Conservation (phyloP, 441 rosid species). For the Gossypium lobatum region DNA sequence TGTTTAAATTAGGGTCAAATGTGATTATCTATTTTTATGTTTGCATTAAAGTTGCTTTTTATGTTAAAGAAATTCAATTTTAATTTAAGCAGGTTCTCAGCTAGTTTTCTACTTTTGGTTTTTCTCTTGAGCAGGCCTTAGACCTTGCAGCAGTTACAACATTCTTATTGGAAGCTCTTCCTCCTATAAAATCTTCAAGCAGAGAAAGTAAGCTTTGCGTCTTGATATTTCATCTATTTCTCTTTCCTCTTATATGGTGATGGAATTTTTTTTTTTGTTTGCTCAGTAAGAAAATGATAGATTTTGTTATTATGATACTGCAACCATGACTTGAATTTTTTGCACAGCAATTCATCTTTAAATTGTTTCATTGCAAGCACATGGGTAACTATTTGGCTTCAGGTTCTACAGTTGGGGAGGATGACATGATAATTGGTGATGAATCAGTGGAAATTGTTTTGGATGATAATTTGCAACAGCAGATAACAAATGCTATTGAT, state of each 20-base stretch:
- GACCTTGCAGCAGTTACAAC: slow-evolving; percentile 79
- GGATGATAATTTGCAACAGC: slow-evolving; percentile 54
- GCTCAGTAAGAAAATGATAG: too few species aligned
- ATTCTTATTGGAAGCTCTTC: slow-evolving; percentile 73
- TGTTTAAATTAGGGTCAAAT: too few species aligned
- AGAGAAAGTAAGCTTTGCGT: slow-evolving; percentile 48
- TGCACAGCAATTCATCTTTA: neutral
- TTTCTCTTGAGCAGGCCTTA: slow-evolving; percentile 48
- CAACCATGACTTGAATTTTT: too few species aligned
- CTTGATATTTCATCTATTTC: too few species aligned
- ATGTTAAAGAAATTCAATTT: neutral
- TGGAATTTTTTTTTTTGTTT: too few species aligned
- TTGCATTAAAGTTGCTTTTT: slow-evolving; percentile 1
- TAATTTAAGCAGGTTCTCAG: slow-evolving; percentile 10
- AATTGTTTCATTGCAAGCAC: too few species aligned
- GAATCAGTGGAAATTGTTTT: slow-evolving; percentile 44
- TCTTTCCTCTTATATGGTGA: too few species aligned
- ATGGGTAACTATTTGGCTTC: too few species aligned
- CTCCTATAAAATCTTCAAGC: slow-evolving; percentile 54
- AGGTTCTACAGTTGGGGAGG: slow-evolving; percentile 64
- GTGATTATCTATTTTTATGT: too few species aligned
- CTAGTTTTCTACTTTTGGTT: slow-evolving; percentile 12
- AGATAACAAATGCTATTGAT: slow-evolving; percentile 71
- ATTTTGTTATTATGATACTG: too few species aligned
- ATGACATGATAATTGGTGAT: slow-evolving; percentile 53